Base-by-base conservation (phyloP, 2,329 filamentous ascomycete genomes). In the Monilinia vaccinii-corymbosi region DNA sequence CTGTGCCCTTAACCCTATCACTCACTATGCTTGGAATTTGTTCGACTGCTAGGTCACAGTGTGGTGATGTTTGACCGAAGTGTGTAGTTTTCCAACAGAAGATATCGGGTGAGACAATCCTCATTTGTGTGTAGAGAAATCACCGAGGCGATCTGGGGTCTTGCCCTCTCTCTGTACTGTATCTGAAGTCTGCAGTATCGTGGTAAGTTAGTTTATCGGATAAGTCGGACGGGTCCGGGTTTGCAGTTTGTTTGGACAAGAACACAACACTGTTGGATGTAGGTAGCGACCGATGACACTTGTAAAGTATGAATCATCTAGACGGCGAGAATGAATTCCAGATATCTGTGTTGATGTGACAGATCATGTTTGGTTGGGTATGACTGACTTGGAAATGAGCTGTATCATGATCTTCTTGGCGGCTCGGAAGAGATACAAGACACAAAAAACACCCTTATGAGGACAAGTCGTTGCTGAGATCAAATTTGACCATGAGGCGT, bases 11-110 rank as follows among this genome's bases (percentile, higher is more conserved):
- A 28, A 28, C 50, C 50, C 64, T 68, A 69, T 68, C 67, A 60
- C 23, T 68, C 67, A 60, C 23, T 46, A 66, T 60, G 66, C 67
- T 62, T 67, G 67, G 62, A 64, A 66, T 65, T 64, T 32, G 46
- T 48, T 50, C 55, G 50, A 61, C 58, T 47, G 28, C 21, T 46
- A 44, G 13, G 48, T 25, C 14, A 53, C 32, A 44, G 50, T 38
- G 50, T 21, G 36, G 21, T 59, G 38, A 42, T 25, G 32, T 11
- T 34, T 13, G 32, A 34, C 10, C 32, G 57, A 65, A 63, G 63
- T 63, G 25, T 3, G 25, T 28, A 28, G 25, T 67, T 57, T 44
- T 62, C 61, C 58, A 50, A 31, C 40, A 53, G 47, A 38, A 55
- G 53, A 36, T 32, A 42, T 50, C 25, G 34, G 45, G 51, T 49